Conservation (phyloP, 1,284 basidiomycete species). For the Vanrija humicola region DNA sequence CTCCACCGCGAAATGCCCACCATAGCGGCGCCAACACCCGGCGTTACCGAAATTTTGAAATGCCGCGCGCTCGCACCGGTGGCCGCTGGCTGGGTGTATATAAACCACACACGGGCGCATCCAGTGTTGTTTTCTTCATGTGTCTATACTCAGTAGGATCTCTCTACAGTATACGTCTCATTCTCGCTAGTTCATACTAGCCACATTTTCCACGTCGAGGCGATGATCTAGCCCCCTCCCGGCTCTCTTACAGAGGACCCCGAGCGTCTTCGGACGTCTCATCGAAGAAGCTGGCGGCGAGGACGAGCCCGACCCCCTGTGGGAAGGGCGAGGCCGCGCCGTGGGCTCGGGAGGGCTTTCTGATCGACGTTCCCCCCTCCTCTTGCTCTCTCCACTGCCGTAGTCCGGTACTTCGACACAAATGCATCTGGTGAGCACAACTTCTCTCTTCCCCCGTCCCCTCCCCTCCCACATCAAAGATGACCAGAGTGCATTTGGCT, state of each 20-base stretch:
- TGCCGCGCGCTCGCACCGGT: background rate
- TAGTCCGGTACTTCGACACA: background rate
- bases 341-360: slow-evolving; percentile 47
- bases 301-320: slow-evolving; percentile 21
- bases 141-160: slow-evolving; percentile 39
- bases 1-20: too few relatives aligned
- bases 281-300: slow-evolving; percentile 48
- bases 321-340: slow-evolving; percentile 23
- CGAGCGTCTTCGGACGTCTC: slow-evolving; percentile 18
- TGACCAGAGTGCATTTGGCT: slow-evolving; percentile 51
- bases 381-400: slow-evolving; percentile 2
- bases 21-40: background rate
- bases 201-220: slow-evolving; percentile 50
- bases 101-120: background rate
- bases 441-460: slow-evolving; percentile 5
- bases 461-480: slow-evolving; percentile 18
- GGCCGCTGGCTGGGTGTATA: background rate
- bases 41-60: background rate
- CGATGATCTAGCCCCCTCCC: slow-evolving; percentile 47
- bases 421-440: slow-evolving; percentile 35
- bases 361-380: slow-evolving; percentile 39
- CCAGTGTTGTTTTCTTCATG: slow-evolving; percentile 18
- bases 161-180: slow-evolving; percentile 47
- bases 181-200: slow-evolving; percentile 50
- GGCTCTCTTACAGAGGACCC: slow-evolving; percentile 48